phyloP scores from a whole-genome alignment of 176 grass and related monocot species.

The Hordeum vulgare region DNA sequence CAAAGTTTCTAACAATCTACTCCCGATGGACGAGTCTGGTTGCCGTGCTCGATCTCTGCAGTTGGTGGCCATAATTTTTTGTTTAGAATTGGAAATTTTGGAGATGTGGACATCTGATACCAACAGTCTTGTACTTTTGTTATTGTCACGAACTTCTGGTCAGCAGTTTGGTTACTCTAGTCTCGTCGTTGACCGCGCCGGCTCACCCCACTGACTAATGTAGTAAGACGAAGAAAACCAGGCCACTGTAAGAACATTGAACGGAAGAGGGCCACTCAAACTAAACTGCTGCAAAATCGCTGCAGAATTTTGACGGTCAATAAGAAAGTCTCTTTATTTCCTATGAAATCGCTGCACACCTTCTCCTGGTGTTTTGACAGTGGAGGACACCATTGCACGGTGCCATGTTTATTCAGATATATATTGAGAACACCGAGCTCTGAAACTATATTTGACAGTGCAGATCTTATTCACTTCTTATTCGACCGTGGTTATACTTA shows the following conservation, averaged over 20 bases:
- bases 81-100: not conserved
- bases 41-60: not conserved
- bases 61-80: not conserved
- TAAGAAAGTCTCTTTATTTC: no score
- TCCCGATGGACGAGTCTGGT: not conserved
- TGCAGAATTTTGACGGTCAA: not conserved
- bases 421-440: no score
- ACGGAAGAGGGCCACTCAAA: not conserved
- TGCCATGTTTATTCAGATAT: not conserved
- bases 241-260: not conserved
- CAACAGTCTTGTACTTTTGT: not conserved
- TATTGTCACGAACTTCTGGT: not conserved
- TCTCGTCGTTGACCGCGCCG: no score
- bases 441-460: not conserved
- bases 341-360: no score
- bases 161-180: not conserved
- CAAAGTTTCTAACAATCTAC: not conserved
- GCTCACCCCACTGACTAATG: not conserved
- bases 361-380: not conserved
- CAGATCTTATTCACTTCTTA: not conserved
- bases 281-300: not conserved
- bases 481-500: no score
- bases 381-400: not conserved
- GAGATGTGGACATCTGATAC: not conserved
- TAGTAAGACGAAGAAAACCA: not conserved